Percentiles rank a stretch among this genome's conserved stretches.
Evolutionary conservation across 495 filamentous ascomycete genomes (phyloP).

Genomic region (Penicillium manginii): DNA sequence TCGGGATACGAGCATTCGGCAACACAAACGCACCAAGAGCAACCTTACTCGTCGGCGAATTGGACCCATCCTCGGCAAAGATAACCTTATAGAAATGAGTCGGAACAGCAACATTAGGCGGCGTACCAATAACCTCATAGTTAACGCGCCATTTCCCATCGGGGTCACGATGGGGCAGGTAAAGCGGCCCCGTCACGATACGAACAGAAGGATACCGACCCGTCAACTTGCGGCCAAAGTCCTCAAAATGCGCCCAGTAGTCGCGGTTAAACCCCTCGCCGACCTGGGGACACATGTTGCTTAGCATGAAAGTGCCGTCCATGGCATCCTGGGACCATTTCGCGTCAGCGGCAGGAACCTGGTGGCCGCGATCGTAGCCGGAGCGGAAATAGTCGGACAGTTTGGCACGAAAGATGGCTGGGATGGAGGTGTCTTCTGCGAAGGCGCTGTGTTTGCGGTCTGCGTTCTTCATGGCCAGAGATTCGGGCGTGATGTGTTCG

Average conservation of each 20-base stretch:
- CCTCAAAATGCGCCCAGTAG: constrained; percentile 98
- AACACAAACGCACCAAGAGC: constrained; percentile 93
- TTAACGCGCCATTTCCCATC: constrained; percentile 94
- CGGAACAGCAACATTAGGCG: constrained; percentile 92
- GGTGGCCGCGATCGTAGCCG: constrained; percentile 75
- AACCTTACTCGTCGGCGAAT: constrained; percentile 64
- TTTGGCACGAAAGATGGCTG: constrained; percentile 84
- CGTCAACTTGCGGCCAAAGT: constrained; percentile 88
- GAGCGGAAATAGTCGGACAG: constrained; percentile 91
- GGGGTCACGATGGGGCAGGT: constrained; percentile 78
- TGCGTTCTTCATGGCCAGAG: constrained; percentile 70
- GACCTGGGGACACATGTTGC: constrained; percentile 98
- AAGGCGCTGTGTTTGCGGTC: constrained; percentile 86
- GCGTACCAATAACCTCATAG: constrained; percentile 96
- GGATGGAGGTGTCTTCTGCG: constrained; percentile 77
- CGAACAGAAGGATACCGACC: constrained; percentile 82
- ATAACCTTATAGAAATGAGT: constrained; percentile 99
- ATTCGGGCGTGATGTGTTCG: constrained; percentile 95
- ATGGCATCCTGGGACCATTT: constrained; percentile 94
- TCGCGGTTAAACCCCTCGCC: constrained; percentile 97
- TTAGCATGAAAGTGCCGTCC: constrained; percentile 89
- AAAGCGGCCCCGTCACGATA: constrained; percentile 91
- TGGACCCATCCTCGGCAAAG: constrained; percentile 82
- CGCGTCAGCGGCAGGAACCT: constrained; percentile 94
- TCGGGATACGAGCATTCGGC: constrained; percentile 89